A percentile compares a stretch with the other conserved stretches of the same genome.
phyloP scores from a whole-genome alignment of 2,329 filamentous ascomycete genomes.

The Clarireedia paspali region DNA sequence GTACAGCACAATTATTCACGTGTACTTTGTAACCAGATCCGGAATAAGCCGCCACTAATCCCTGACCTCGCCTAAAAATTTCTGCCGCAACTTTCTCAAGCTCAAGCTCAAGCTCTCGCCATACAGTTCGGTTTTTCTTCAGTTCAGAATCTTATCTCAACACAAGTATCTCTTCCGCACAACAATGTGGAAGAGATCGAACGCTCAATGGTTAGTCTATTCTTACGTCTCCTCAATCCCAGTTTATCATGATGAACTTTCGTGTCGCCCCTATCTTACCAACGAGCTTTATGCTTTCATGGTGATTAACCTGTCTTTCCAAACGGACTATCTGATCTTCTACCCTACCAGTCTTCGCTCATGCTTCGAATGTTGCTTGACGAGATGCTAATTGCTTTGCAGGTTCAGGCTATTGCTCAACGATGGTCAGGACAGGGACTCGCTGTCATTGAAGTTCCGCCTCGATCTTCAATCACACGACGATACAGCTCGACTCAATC shows the following conservation, averaged over 20 bases:
- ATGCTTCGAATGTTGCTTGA: not conserved
- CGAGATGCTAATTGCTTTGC: conserved; percentile 14
- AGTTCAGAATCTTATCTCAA: not conserved
- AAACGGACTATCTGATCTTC: conserved; percentile 46
- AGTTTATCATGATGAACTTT: conserved; percentile 42
- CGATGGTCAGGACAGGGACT: not conserved
- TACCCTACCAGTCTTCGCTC: too few species aligned
- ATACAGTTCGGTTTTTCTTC: not conserved
- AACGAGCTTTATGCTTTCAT: conserved; percentile 32
- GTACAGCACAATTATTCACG: too few species aligned
- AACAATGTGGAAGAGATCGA: not conserved
- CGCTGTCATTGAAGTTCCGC: not conserved
- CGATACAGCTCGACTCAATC: not conserved
- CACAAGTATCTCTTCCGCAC: not conserved
- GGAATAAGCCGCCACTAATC: too few species aligned
- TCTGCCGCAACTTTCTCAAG: too few species aligned
- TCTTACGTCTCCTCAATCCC: not conserved
- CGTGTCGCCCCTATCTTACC: conserved; percentile 54
- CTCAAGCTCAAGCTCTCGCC: conserved; percentile 1
- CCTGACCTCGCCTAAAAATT: too few species aligned
- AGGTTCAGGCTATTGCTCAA: not conserved
- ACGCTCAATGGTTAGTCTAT: not conserved
- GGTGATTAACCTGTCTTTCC: conserved; percentile 53
- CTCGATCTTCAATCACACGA: not conserved
- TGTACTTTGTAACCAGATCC: too few species aligned